Evolutionary conservation across 106 monocot genomes (phyloP), one percentile per base, ranked within the genome.

Genomic region (Dendrobium huoshanense): DNA sequence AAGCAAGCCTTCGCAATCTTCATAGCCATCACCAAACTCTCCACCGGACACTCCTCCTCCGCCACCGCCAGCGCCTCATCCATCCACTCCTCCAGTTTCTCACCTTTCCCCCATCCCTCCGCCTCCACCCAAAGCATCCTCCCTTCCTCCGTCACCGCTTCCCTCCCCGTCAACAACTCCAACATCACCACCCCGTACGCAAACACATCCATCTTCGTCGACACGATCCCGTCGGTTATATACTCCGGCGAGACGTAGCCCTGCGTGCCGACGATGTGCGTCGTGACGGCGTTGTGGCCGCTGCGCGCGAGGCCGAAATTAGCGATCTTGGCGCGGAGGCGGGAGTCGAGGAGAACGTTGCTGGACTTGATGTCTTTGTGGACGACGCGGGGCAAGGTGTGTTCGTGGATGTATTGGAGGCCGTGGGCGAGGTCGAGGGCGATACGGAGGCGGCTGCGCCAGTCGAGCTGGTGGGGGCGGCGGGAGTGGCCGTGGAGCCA

Each of bases 391-490:
- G 95, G 95, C 87, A 86, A 93, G 6, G 95, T 93, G 82, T 95
- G 95, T 81, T 95, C 93, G 75, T 95, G 95, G 89, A 95, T 91
- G 93, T 95, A 95, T 81, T 93, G 93, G 49, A 95, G 88, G 22
- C 93, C 95, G 45, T 95, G 82, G 27, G 95, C 92, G 16, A 95
- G 80, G 85, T 95, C 93, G 9, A 93, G 80, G 11, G 93, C 89
- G 51, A 95, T 81, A 11, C 86, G 86, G 43, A 93, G 85, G 74
- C 95, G 90, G 25, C 76, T 54, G 18, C 83, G 86, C 95, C 93
- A 95, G 74, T 89, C 80, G 8, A 95, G 88, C 75, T 54, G 78
- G 25, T 24, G 67, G 19, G 87, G 58, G 5, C 33, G 41, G 11
- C 33, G 41, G 11, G 43, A 54, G 40, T 72, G 81, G 72, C 86